A percentile compares a stretch with the other conserved stretches of the same genome.
Conservation (phyloP, 768 basidiomycete species). For the Phanerodontia chrysosporium region DNA sequence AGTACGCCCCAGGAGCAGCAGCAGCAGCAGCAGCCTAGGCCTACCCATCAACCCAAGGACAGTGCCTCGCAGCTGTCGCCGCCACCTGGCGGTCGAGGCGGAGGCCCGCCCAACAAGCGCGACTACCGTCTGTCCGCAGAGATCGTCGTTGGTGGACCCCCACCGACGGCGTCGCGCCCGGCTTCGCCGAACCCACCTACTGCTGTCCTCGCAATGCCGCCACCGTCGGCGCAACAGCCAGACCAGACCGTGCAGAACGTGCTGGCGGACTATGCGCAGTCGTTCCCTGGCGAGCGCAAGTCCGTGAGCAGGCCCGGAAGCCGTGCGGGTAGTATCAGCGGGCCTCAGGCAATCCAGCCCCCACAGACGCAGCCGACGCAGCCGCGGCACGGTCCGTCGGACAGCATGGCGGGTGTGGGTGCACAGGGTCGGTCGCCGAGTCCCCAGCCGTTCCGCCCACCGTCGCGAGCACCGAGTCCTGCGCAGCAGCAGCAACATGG, state of each 20-base stretch:
- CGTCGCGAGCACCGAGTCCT: conserved; percentile 52
- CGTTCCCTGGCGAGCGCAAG: conserved; percentile 81
- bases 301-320: conserved; percentile 54
- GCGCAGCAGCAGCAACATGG: conserved; percentile 13
- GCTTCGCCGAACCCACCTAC: conserved; percentile 68
- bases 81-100: conserved; percentile 27
- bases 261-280: conserved; percentile 72
- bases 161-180: conserved; percentile 58
- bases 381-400: conserved; percentile 55
- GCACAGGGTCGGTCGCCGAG: conserved; percentile 64
- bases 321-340: conserved; percentile 25
- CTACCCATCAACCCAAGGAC: conserved; percentile 14
- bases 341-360: conserved; percentile 23
- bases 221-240: conserved; percentile 39
- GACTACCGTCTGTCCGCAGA: conserved; percentile 79
- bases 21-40: conserved; percentile 9
- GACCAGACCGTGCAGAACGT: conserved; percentile 69
- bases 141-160: conserved; percentile 73
- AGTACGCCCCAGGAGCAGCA: conserved; percentile 3
- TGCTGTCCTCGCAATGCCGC: conserved; percentile 76
- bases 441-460: conserved; percentile 43
- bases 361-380: conserved; percentile 39
- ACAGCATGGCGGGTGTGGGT: conserved; percentile 79
- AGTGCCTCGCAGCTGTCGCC: conserved; percentile 32
- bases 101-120: conserved; percentile 17